A percentile compares a stretch with the other conserved stretches of the same genome.
Evolutionary conservation across 495 filamentous ascomycete species (phyloP).

Genomic region (Talaromyces wortmannii): DNA sequence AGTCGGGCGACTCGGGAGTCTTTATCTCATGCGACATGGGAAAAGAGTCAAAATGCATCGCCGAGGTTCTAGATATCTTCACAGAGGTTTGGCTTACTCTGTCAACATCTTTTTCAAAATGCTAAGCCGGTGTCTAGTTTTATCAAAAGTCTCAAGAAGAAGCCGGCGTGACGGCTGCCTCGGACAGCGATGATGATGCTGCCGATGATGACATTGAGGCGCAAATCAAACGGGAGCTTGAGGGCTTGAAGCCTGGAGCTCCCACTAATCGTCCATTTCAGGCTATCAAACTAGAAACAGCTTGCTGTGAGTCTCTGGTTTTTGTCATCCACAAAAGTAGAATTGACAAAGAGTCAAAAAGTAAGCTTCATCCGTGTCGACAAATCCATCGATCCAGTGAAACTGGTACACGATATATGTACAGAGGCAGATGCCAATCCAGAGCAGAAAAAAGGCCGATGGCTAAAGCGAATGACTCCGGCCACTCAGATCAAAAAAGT

Average conservation of each 20-base stretch:
- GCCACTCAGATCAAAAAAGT: constrained; percentile 71
- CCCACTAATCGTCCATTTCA: constrained; percentile 47
- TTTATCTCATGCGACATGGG: constrained; percentile 84
- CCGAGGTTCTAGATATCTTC: constrained; percentile 68
- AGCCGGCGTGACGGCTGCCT: constrained; percentile 9
- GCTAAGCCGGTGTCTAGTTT: constrained; percentile 17
- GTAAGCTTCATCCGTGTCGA: constrained; percentile 37
- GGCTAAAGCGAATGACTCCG: constrained; percentile 79
- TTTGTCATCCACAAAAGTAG: background rate
- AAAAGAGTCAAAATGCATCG: constrained; percentile 69
- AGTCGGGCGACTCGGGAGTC: constrained; percentile 75
- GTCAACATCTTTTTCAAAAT: background rate
- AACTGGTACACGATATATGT: constrained; percentile 71
- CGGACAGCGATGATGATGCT: constrained; percentile 22
- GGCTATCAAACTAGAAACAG: constrained; percentile 61
- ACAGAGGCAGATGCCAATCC: constrained; percentile 48
- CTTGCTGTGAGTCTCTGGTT: constrained; percentile 53
- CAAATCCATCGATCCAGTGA: constrained; percentile 71
- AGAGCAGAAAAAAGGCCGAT: constrained; percentile 58
- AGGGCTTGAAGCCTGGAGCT: constrained; percentile 48
- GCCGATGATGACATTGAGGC: constrained; percentile 69
- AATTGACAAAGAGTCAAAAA: constrained; percentile 10
- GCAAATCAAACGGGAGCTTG: constrained; percentile 73
- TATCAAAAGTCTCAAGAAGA: constrained; percentile 9
- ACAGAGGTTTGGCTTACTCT: constrained; percentile 49